Base-by-base conservation (phyloP, 208 protist genomes). In the Crithidia mellificae region DNA sequence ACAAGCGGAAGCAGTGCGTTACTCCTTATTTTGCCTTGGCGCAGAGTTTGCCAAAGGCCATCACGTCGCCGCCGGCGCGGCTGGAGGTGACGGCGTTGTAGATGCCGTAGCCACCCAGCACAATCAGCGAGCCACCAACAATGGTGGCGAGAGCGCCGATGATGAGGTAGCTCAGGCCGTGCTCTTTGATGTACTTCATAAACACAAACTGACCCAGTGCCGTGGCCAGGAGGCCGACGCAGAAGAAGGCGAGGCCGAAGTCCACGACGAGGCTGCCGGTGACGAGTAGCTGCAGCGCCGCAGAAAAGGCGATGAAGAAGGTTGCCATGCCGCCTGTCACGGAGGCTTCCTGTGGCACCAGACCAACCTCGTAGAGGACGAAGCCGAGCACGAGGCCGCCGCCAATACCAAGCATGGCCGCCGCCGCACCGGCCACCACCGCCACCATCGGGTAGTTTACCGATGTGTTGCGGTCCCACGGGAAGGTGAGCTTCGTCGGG, bases 381-480 rank as follows among this genome's bases (percentile, higher is more conserved):
- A 95, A 93, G 32, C 90, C 82, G 0, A 95, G 63, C 15, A 95
- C 84, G 20, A 95, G 74, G 12, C 90, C 90, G 25, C 90, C 90
- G 30, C 90, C 90, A 62, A 95, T 92, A 46, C 90, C 90, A 39
- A 95, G 77, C 80, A 95, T 87, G 6, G 85, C 73, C 2, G 87
- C 87, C 25, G 85, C 85, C 11, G 74, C 85, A 43, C 90, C 90
- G 0, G 90, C 90, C 19, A 92, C 32, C 9, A 95, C 73, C 0
- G 90, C 81, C 22, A 90, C 74, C 39, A 91, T 56, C 20, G 87
- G 90, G 63, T 83, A 93, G 22, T 49, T 70, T 2, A 93, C 57
- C 15, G 62, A 83, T 36, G 65, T 95, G 20, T 66, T 49, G 9
- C 51, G 53, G 49, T 80, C 88, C 88, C 90, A 95, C 17, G 55